phyloP scores from a whole-genome alignment of 768 basidiomycete species.

The Cystofilobasidium macerans region DNA sequence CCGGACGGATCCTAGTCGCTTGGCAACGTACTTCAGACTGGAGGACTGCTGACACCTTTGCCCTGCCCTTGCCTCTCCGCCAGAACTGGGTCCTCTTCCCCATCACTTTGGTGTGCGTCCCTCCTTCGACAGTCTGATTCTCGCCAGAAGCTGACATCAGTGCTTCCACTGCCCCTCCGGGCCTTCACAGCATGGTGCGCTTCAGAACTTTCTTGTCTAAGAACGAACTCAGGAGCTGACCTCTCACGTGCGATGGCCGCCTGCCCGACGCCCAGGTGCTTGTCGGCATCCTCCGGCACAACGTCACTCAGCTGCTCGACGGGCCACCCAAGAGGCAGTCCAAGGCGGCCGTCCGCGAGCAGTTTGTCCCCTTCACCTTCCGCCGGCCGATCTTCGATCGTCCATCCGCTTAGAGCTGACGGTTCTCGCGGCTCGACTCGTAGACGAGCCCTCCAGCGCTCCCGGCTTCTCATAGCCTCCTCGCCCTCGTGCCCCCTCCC shows the following conservation, averaged over 20 bases:
- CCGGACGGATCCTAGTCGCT: too few species aligned
- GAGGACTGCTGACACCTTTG: too few species aligned
- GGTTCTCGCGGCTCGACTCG: constrained; percentile 43
- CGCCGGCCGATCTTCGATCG: too few species aligned
- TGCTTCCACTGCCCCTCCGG: background rate
- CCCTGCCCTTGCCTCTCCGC: constrained; percentile 31
- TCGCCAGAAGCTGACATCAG: too few species aligned
- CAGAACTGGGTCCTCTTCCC: constrained; percentile 63
- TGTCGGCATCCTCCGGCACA: constrained; percentile 84
- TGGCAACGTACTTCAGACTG: too few species aligned
- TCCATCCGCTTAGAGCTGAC: constrained; percentile 18
- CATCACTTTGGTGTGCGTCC: constrained; percentile 77
- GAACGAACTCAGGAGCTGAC: background rate
- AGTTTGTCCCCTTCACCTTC: constrained; percentile 48
- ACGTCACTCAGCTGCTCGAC: constrained; percentile 76
- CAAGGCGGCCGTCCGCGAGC: constrained; percentile 73
- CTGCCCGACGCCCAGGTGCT: constrained; percentile 48
- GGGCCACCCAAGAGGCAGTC: constrained; percentile 69
- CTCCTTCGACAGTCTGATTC: too few species aligned
- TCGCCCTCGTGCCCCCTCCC: constrained; percentile 67
- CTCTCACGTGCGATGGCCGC: background rate
- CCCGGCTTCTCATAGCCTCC: constrained; percentile 72
- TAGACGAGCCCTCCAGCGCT: constrained; percentile 51
- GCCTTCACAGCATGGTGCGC: constrained; percentile 13
- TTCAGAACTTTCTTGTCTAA: background rate